phyloP scores from a whole-genome alignment of 2,329 filamentous ascomycete genomes.

The Grosmannia clavigera region DNA sequence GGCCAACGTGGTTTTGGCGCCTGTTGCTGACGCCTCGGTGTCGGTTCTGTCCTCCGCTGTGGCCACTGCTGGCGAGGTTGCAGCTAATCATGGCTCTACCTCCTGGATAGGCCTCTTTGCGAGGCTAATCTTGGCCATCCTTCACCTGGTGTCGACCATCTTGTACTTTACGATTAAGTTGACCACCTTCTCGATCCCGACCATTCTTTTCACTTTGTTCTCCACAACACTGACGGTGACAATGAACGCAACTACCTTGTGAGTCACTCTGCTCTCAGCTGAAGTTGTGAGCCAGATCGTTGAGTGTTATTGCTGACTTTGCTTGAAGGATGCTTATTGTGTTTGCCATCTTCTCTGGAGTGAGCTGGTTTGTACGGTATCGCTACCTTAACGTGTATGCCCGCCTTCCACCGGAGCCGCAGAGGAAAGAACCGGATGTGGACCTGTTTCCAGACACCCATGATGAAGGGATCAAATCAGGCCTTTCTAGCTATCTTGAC shows the following conservation, averaged over 20 bases:
- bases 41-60: conserved; percentile 26
- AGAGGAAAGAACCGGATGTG: conserved; percentile 88
- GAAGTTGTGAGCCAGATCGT: no score
- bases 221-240: conserved; percentile 93
- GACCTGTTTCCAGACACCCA: conserved; percentile 91
- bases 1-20: neutral
- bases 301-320: neutral
- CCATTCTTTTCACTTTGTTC: conserved; percentile 78
- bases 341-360: conserved; percentile 63
- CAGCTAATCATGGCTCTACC: conserved; percentile 25
- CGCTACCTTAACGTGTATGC: conserved; percentile 96
- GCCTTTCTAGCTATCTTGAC: conserved; percentile 89
- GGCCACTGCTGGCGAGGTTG: conserved; percentile 23
- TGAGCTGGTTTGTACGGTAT: conserved; percentile 91
- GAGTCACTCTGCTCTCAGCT: conserved; percentile 21
- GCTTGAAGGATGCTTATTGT: conserved; percentile 57
- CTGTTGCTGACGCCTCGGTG: conserved; percentile 10
- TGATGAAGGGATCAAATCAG: conserved; percentile 79
- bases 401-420: conserved; percentile 81
- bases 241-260: conserved; percentile 96
- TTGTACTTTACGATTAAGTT: conserved; percentile 76
- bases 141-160: conserved; percentile 44
- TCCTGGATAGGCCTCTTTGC: conserved; percentile 48
- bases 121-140: conserved; percentile 38
- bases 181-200: conserved; percentile 77